These are phyloP conservation scores for Cutaneotrichosporon curvatum DNA, from an alignment of 1,284 basidiomycete species.

Conservation along the genomic window DNA sequence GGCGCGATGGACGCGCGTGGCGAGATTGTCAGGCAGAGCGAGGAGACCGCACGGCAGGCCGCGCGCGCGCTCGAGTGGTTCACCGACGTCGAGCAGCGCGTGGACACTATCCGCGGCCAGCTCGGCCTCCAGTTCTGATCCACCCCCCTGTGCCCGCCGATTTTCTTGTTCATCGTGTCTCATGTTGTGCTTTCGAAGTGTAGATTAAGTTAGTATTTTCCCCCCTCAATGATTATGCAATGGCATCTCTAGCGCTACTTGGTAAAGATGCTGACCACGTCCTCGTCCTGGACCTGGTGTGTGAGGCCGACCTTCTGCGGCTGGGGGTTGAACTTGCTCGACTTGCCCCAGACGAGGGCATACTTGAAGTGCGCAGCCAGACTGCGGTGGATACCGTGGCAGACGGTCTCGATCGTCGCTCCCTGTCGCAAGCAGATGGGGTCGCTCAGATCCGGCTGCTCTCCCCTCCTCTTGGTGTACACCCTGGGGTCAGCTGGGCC, in stretches of 20 bases:
- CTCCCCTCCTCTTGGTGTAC: conserved; percentile 96
- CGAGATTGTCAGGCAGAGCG: conserved; percentile 68
- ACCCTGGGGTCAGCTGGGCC: conserved; percentile 46
- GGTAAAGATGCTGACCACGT: conserved; percentile 57
- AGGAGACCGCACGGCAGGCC: conserved; percentile 65
- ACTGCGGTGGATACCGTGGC: conserved; percentile 83
- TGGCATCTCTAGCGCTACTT: conserved; percentile 26
- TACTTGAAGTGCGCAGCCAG: conserved; percentile 80
- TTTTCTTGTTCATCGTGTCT: background rate
- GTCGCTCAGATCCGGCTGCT: conserved; percentile 79
- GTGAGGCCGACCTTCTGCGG: conserved; percentile 84
- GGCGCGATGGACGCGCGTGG: conserved; percentile 68
- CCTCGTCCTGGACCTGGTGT: conserved; percentile 86
- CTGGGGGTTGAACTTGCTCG: conserved; percentile 82
- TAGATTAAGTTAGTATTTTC: no score
- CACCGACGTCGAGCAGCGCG: conserved; percentile 54
- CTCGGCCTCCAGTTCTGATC: conserved; percentile 29
- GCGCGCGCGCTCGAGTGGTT: conserved; percentile 68
- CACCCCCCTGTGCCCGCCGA: background rate
- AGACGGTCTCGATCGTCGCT: conserved; percentile 89
- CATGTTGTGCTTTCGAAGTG: background rate
- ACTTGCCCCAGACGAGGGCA: conserved; percentile 88
- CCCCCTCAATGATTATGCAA: no score
- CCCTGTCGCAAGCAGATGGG: conserved; percentile 90
- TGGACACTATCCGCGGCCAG: conserved; percentile 51